A percentile compares a stretch with the other conserved stretches of the same genome.
Evolutionary conservation across 371 early-diverging fungal genomes (phyloP).

Genomic region (Batkoa obscura): DNA sequence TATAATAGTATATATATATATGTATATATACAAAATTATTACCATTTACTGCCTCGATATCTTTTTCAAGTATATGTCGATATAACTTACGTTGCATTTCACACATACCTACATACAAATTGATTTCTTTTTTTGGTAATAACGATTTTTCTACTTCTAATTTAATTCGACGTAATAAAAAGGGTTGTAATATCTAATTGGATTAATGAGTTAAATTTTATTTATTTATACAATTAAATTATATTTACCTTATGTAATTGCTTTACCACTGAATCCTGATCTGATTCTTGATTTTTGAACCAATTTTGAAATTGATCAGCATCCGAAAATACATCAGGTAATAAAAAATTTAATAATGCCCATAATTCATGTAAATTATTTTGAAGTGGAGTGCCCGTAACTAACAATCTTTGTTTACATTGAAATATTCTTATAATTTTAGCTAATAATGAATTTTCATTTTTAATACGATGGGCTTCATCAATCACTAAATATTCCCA

Average conservation of each 20-base stretch:
- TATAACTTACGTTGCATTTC: constrained; percentile 97
- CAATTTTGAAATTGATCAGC: constrained; percentile 86
- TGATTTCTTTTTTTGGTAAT: background rate
- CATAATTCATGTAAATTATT: constrained; percentile 99
- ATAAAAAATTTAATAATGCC: constrained; percentile 96
- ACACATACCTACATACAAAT: constrained; percentile 10
- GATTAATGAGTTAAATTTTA: background rate
- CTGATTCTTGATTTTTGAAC: constrained; percentile 24
- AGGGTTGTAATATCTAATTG: background rate
- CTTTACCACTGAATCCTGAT: background rate
- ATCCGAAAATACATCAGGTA: constrained; percentile 87
- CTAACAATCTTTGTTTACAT: constrained; percentile 79
- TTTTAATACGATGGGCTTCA: constrained; percentile 99
- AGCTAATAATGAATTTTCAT: constrained; percentile 89
- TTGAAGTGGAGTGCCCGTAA: constrained; percentile 98
- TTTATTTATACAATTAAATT: background rate
- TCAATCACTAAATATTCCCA: constrained; percentile 97
- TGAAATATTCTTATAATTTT: constrained; percentile 76
- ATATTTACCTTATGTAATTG: background rate
- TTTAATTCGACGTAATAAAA: background rate
- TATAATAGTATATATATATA: too few species aligned
- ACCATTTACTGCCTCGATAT: constrained; percentile 53
- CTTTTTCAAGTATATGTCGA: constrained; percentile 91
- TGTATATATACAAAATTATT: background rate
- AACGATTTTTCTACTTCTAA: background rate